These are phyloP conservation scores for Trichaptum fuscoviolaceum DNA, from an alignment of 768 basidiomycete genomes.

Conservation along the genomic window DNA sequence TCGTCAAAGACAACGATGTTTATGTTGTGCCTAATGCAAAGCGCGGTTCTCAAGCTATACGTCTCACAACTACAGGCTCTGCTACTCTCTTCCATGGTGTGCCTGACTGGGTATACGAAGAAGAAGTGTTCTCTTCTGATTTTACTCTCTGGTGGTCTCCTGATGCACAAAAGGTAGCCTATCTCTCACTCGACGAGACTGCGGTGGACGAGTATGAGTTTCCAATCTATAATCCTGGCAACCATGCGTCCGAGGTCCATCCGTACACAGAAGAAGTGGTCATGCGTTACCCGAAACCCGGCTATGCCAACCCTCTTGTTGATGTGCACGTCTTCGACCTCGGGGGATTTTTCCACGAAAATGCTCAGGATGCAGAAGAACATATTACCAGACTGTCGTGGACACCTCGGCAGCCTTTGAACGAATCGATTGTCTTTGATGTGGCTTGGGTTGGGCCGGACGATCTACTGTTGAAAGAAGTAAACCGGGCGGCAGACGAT, in stretches of 20 bases:
- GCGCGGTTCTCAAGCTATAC: conserved; percentile 46
- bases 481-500: conserved; percentile 75
- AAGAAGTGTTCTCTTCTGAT: conserved; percentile 75
- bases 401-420: conserved; percentile 47
- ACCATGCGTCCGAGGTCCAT: conserved; percentile 59
- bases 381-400: conserved; percentile 57
- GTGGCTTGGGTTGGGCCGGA: conserved; percentile 83
- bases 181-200: conserved; percentile 85
- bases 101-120: conserved; percentile 97
- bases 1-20: conserved; percentile 83
- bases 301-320: conserved; percentile 84
- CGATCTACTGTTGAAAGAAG: conserved; percentile 77
- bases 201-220: conserved; percentile 80
- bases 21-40: conserved; percentile 68
- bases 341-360: conserved; percentile 38
- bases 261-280: conserved; percentile 67
- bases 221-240: conserved; percentile 88
- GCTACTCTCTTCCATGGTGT: conserved; percentile 88
- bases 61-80: conserved; percentile 78
- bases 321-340: conserved; percentile 81
- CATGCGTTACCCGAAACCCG: conserved; percentile 86
- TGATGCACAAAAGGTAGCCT: conserved; percentile 63
- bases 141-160: conserved; percentile 92
- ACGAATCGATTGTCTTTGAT: conserved; percentile 72
- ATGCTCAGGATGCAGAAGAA: conserved; percentile 16